Base-by-base conservation (phyloP, 73 alveolate species). In the Durusdinium trenchii region DNA sequence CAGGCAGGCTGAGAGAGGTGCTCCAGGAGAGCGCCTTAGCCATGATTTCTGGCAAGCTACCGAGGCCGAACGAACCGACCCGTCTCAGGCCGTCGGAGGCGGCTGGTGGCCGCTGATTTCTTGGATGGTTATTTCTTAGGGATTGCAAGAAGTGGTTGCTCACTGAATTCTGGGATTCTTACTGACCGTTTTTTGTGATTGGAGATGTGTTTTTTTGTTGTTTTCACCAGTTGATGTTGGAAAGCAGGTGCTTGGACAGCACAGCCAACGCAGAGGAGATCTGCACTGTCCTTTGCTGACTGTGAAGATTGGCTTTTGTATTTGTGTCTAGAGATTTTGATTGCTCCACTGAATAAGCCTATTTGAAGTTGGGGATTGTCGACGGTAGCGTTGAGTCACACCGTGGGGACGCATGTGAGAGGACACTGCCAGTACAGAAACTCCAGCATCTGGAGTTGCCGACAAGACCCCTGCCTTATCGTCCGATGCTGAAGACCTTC, bases 381-480 rank as follows among this genome's bases (percentile, higher is more conserved):
- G 73, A 23, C 6, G 18, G 30, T 60, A 16, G 32, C n/a, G n/a
- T 1, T 60, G 4, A 60, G 73, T 60, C n/a, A 23, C n/a, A 23
- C 73, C n/a, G 4, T 60, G 73, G 18, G 73, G 4, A 60, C 30
- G 73, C n/a, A 60, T 60, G 73, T 32, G 42, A n/a, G 46, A 84
- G 94, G 94, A 84, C 52, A 51, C 94, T 50, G 94, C 94, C 32
- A 84, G 94, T 51, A 84, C 94, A 50, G 94, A 84, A 52, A 84
- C 94, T 35, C 94, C 94, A 36, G 94, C 94, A 84, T 84, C 94
- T 51, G 94, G 94, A 40, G 76, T 84, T 6, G 75, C 76, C 73
- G 94, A 84, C 94, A 84, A 84, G 76, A 84, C 94, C 35, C 94
- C 73, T 36, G 94, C 75, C 16, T 35, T 84, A 67, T 81, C 91